A percentile compares a stretch with the other conserved stretches of the same genome.
Evolutionary conservation across 805 yeast species (phyloP).

Genomic region (Torulaspora gathmanii): DNA sequence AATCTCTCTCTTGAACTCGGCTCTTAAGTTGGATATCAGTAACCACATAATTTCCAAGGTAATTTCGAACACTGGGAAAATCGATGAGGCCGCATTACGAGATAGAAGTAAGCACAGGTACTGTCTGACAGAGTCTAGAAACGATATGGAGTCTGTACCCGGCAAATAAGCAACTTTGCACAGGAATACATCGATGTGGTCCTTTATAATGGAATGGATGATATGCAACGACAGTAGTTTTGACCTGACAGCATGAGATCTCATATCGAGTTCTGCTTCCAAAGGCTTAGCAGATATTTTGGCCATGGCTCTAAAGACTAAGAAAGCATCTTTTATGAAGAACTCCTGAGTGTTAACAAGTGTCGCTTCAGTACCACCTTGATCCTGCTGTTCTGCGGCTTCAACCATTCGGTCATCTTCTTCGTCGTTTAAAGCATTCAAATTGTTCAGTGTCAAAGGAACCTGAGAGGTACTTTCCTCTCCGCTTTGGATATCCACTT

Average conservation of each 20-base stretch:
- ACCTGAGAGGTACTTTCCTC: slow-evolving; percentile 31
- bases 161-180: slow-evolving; percentile 53
- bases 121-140: slow-evolving; percentile 78
- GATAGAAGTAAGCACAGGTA: slow-evolving; percentile 78
- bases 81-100: slow-evolving; percentile 86
- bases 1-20: slow-evolving; percentile 86
- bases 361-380: slow-evolving; percentile 2
- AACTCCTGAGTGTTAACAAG: slow-evolving; percentile 49
- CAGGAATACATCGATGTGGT: slow-evolving; percentile 77
- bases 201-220: slow-evolving; percentile 77
- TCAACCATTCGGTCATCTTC: slow-evolving; percentile 53
- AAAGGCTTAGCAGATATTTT: slow-evolving; percentile 80
- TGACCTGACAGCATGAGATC: slow-evolving; percentile 89
- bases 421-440: slow-evolving; percentile 53
- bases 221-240: slow-evolving; percentile 84
- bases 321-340: slow-evolving; percentile 82
- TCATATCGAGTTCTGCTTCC: slow-evolving; percentile 76
- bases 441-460: slow-evolving; percentile 54
- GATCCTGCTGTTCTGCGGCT: slow-evolving; percentile 30
- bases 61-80: slow-evolving; percentile 87
- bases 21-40: slow-evolving; percentile 72
- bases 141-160: slow-evolving; percentile 51
- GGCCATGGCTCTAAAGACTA: slow-evolving; percentile 91
- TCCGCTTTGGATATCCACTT: slow-evolving; percentile 23
- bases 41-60: slow-evolving; percentile 93